phyloP scores from a whole-genome alignment of 2,329 filamentous ascomycete genomes.

The Phialophora verrucosa region DNA sequence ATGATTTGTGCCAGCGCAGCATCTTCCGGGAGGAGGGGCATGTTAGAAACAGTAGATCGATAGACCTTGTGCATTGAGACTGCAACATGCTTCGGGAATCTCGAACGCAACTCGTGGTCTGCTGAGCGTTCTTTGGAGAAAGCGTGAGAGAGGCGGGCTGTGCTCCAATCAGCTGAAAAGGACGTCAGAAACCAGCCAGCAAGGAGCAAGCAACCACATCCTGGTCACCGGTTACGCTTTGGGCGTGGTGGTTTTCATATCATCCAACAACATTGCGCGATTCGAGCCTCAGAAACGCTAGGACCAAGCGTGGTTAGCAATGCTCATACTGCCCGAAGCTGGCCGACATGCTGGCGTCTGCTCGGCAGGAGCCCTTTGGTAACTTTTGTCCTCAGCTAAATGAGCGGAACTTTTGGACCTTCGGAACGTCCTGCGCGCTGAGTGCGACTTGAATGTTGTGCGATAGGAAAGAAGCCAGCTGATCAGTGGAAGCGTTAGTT shows the following conservation, averaged over 20 bases:
- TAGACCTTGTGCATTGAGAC: not conserved
- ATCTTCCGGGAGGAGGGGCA: not conserved
- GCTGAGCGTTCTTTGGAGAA: not conserved
- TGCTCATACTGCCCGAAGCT: constrained; percentile 11
- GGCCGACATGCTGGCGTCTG: not conserved
- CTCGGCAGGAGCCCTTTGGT: constrained; percentile 1
- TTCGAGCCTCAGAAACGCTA: not conserved
- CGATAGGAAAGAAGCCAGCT: not conserved
- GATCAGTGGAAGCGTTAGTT: not conserved
- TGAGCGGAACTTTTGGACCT: not conserved
- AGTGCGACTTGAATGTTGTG: not conserved
- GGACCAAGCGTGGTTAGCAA: not conserved
- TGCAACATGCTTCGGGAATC: not conserved
- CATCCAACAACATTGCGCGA: not conserved
- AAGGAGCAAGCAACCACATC: constrained; percentile 1
- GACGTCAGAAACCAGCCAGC: not conserved
- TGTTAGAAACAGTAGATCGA: constrained; percentile 1
- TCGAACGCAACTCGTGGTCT: constrained; percentile 5
- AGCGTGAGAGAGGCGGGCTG: not conserved
- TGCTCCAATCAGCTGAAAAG: constrained; percentile 6
- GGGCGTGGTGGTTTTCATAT: not conserved
- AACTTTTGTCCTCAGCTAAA: not conserved
- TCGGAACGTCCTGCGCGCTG: not conserved
- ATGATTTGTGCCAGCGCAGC: constrained; percentile 13
- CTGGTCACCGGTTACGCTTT: constrained; percentile 9